phyloP scores from a whole-genome alignment of 208 protist species.

The Leishmania turanica region DNA sequence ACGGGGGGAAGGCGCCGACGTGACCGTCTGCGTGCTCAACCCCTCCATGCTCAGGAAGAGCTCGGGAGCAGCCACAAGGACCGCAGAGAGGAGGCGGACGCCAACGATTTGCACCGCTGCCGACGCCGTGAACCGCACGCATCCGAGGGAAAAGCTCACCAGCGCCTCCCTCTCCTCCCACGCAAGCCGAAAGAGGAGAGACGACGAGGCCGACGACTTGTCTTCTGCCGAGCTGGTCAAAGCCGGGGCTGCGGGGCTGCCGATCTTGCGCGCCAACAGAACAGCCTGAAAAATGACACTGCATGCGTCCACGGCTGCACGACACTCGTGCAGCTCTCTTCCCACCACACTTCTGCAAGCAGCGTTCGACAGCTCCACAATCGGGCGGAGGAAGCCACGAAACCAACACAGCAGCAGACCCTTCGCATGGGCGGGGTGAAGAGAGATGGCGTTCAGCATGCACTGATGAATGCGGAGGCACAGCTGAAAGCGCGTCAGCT shows the following conservation, averaged over 20 bases:
- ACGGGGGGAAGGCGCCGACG: background rate
- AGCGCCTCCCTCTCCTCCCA: slow-evolving; percentile 49
- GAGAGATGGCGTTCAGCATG: slow-evolving; percentile 20
- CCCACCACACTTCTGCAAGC: slow-evolving; percentile 25
- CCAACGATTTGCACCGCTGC: slow-evolving; percentile 60
- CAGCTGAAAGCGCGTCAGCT: slow-evolving; percentile 35
- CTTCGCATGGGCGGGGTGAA: background rate
- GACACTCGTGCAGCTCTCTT: slow-evolving; percentile 21
- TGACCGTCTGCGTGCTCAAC: background rate
- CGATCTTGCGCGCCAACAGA: slow-evolving; percentile 34
- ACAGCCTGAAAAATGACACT: slow-evolving; percentile 60
- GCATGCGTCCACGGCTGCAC: slow-evolving; percentile 54
- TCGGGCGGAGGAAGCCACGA: slow-evolving; percentile 31
- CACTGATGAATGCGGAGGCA: slow-evolving; percentile 25
- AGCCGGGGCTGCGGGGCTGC: background rate
- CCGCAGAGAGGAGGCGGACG: slow-evolving; percentile 66
- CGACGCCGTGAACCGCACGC: slow-evolving; percentile 47
- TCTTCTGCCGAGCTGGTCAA: background rate
- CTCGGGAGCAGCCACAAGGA: slow-evolving; percentile 68
- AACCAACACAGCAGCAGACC: slow-evolving; percentile 42
- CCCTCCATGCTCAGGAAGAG: slow-evolving; percentile 33
- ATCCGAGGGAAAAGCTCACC: slow-evolving; percentile 66
- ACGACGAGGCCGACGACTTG: background rate
- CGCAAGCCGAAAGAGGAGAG: slow-evolving; percentile 26
- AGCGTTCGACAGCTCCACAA: slow-evolving; percentile 69